Evolutionary conservation across 345 rosid species (phyloP).

Genomic region (Rhizophora mangle): DNA sequence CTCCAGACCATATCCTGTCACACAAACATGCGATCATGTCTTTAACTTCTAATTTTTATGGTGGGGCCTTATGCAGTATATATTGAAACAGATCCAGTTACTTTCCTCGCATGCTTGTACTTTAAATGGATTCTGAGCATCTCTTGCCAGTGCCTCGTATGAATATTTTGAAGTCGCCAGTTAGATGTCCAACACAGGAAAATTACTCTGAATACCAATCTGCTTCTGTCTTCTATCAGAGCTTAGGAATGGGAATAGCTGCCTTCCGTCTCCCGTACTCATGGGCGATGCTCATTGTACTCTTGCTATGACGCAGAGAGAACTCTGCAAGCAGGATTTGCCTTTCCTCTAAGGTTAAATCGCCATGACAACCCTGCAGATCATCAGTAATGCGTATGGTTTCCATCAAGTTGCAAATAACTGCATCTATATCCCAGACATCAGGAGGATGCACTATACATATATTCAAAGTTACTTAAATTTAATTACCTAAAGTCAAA

Average conservation of each 20-base stretch:
- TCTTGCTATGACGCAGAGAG: slow-evolving; percentile 77
- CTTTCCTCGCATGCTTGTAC: neutral
- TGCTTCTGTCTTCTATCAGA: slow-evolving; percentile 22
- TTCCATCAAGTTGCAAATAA: neutral
- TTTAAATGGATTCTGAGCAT: neutral
- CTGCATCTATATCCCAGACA: neutral
- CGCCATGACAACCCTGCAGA: slow-evolving; percentile 78
- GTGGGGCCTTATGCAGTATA: no score
- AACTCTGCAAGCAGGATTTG: slow-evolving; percentile 84
- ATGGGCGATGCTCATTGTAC: slow-evolving; percentile 55
- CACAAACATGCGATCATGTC: no score
- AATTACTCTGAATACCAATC: neutral
- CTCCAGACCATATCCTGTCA: no score
- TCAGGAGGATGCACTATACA: neutral
- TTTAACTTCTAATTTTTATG: no score
- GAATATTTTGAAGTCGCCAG: neutral
- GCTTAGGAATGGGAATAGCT: slow-evolving; percentile 21
- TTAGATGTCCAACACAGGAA: neutral
- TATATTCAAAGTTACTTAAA: neutral
- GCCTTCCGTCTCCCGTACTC: slow-evolving; percentile 65
- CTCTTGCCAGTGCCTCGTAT: neutral
- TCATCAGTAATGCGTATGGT: neutral
- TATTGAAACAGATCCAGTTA: no score
- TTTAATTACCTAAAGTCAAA: neutral
- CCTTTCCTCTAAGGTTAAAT: slow-evolving; percentile 62